Conservation (phyloP, 2,329 filamentous ascomycete species). For the Penicillium sp. region DNA sequence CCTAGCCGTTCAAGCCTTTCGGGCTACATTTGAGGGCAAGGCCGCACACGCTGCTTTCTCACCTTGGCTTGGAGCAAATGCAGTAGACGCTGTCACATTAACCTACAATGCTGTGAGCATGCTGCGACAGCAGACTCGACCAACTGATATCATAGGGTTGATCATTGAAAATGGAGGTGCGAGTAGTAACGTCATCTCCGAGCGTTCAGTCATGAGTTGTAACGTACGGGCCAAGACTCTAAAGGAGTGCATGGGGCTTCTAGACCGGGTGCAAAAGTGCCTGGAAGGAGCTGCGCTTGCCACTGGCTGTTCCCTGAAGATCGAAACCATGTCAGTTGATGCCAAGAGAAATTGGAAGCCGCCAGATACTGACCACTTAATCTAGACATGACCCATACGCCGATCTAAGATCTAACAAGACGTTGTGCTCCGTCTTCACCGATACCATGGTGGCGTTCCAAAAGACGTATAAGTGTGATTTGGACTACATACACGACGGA, state of each 20-base stretch:
- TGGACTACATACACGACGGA: not conserved
- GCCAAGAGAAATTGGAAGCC: not conserved
- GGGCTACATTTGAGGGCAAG: slow-evolving; percentile 42
- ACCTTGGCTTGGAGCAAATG: slow-evolving; percentile 59
- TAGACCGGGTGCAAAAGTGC: slow-evolving; percentile 28
- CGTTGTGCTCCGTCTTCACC: not conserved
- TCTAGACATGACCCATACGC: not conserved
- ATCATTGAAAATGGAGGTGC: slow-evolving; percentile 52
- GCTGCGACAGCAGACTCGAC: slow-evolving; percentile 54
- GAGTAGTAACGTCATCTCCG: slow-evolving; percentile 56
- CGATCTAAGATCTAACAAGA: not conserved
- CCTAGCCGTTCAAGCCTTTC: slow-evolving; percentile 19
- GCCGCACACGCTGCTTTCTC: slow-evolving; percentile 54
- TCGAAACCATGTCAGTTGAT: not conserved
- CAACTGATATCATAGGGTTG: slow-evolving; percentile 50
- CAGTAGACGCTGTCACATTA: slow-evolving; percentile 53
- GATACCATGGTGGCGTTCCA: not conserved
- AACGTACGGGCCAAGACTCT: slow-evolving; percentile 44
- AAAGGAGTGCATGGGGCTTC: slow-evolving; percentile 33
- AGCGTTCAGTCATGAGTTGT: slow-evolving; percentile 43
- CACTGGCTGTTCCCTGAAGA: slow-evolving; percentile 24
- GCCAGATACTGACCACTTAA: not conserved
- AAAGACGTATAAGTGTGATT: not conserved
- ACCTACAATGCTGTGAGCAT: slow-evolving; percentile 45
- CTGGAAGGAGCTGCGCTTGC: slow-evolving; percentile 33